Evolutionary conservation across 768 basidiomycete species (phyloP).

Genomic region (Auriculariales sp.): DNA sequence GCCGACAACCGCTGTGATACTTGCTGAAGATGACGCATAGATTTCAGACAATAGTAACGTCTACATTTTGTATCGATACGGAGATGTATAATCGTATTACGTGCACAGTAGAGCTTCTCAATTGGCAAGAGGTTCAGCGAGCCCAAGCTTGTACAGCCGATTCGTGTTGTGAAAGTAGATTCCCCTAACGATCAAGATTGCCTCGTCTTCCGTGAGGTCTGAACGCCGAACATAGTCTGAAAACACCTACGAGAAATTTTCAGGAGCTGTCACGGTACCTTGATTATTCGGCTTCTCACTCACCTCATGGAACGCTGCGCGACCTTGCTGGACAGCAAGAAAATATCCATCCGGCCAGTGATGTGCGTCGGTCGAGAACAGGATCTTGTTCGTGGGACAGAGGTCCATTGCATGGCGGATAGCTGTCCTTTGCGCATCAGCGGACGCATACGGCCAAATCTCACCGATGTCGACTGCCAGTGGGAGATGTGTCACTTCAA

Average conservation of each 20-base stretch:
- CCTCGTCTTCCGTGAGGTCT: conserved; percentile 42
- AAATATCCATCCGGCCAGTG: conserved; percentile 73
- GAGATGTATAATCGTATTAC: too few relatives aligned
- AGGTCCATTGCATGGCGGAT: conserved; percentile 55
- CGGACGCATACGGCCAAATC: conserved; percentile 54
- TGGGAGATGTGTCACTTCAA: not conserved
- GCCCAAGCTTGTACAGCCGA: conserved; percentile 40
- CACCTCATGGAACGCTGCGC: conserved; percentile 46
- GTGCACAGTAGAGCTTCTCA: too few relatives aligned
- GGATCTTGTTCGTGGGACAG: conserved; percentile 59
- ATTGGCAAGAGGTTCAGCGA: too few relatives aligned
- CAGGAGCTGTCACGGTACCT: not conserved
- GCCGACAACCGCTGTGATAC: too few relatives aligned
- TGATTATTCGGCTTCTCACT: conserved; percentile 8
- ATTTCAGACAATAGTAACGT: too few relatives aligned
- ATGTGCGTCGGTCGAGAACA: conserved; percentile 68
- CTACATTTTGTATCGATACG: too few relatives aligned
- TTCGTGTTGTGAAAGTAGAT: conserved; percentile 58
- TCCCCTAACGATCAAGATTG: conserved; percentile 35
- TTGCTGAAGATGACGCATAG: too few relatives aligned
- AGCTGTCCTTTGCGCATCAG: conserved; percentile 42
- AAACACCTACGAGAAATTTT: conserved; percentile 33
- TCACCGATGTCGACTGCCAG: conserved; percentile 54
- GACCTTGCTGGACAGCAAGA: conserved; percentile 48
- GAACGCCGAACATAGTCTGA: conserved; percentile 28